Conservation (phyloP, 2,329 filamentous ascomycete genomes). For the Tolypocladium album region DNA sequence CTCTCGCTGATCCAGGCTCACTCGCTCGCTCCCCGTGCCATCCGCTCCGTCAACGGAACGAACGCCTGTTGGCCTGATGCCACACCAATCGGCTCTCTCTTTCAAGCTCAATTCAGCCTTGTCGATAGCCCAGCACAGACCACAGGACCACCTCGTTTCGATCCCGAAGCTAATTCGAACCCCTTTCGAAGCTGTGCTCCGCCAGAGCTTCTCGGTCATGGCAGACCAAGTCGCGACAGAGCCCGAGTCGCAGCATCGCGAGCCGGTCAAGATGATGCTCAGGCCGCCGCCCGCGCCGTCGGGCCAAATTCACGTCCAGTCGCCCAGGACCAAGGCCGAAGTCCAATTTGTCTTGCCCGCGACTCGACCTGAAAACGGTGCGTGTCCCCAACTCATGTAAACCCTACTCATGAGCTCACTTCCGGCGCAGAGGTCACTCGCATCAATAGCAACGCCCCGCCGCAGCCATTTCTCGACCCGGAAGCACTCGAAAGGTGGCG, state of each 20-base stretch:
- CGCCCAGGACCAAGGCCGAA: conserved; percentile 14
- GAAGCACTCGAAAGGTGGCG: conserved; percentile 10
- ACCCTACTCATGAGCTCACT: neutral
- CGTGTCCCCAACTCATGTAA: neutral
- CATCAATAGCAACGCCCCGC: conserved; percentile 15
- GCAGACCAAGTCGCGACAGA: neutral
- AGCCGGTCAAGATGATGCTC: conserved; percentile 10
- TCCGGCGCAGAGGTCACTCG: conserved; percentile 11
- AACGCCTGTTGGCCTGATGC: neutral
- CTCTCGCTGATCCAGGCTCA: too few relatives aligned
- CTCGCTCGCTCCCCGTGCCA: neutral
- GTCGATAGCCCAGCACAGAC: neutral
- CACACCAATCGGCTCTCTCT: neutral
- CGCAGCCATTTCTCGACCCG: conserved; percentile 25
- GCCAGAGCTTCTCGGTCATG: neutral
- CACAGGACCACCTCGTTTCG: neutral
- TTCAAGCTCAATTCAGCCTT: neutral
- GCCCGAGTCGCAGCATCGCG: neutral
- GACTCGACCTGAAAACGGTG: conserved; percentile 15
- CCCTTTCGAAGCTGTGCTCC: neutral
- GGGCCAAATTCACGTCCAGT: conserved; percentile 13
- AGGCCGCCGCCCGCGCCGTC: conserved; percentile 13
- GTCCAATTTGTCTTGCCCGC: conserved; percentile 18
- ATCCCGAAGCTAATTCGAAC: neutral
- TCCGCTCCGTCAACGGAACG: too few relatives aligned